These are phyloP conservation scores for Filobasidium wieringae DNA, from an alignment of 768 basidiomycete species.

Conservation along the genomic window DNA sequence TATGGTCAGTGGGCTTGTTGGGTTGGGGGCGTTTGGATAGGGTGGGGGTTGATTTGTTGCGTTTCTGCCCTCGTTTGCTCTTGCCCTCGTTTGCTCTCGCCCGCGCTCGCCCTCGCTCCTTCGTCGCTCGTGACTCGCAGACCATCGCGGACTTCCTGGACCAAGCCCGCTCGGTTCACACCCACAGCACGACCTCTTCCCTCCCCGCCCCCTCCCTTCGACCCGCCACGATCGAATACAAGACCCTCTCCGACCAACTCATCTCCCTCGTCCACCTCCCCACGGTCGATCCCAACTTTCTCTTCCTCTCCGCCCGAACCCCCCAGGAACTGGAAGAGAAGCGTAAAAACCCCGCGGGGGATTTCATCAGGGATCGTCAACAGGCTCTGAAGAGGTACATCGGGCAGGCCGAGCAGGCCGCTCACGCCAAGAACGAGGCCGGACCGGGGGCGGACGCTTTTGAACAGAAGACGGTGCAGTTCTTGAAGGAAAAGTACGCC, in stretches of 20 bases:
- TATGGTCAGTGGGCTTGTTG: slow-evolving; percentile 44
- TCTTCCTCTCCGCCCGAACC: slow-evolving; percentile 52
- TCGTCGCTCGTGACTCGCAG: slow-evolving; percentile 41
- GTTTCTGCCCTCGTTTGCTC: background rate
- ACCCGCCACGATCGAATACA: slow-evolving; percentile 69
- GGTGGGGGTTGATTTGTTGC: background rate
- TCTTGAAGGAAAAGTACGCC: slow-evolving; percentile 32
- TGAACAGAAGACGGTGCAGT: slow-evolving; percentile 30
- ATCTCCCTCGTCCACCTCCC: slow-evolving; percentile 55
- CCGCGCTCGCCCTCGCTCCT: too few relatives aligned
- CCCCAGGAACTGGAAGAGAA: slow-evolving; percentile 46
- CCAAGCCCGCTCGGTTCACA: slow-evolving; percentile 60
- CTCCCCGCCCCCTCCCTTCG: slow-evolving; percentile 65
- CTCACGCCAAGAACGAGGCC: background rate
- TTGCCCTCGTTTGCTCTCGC: background rate
- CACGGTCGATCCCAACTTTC: slow-evolving; percentile 52
- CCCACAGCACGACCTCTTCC: slow-evolving; percentile 58
- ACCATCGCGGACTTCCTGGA: slow-evolving; percentile 68
- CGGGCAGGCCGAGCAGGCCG: slow-evolving; percentile 42
- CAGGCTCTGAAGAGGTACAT: slow-evolving; percentile 47
- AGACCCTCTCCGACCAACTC: slow-evolving; percentile 42
- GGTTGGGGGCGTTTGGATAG: background rate
- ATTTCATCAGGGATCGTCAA: slow-evolving; percentile 45
- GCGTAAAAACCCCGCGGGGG: slow-evolving; percentile 38
- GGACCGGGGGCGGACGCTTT: slow-evolving; percentile 11